Conservation (phyloP, 1,284 basidiomycete species). For the Hypsizygus ulmarius region DNA sequence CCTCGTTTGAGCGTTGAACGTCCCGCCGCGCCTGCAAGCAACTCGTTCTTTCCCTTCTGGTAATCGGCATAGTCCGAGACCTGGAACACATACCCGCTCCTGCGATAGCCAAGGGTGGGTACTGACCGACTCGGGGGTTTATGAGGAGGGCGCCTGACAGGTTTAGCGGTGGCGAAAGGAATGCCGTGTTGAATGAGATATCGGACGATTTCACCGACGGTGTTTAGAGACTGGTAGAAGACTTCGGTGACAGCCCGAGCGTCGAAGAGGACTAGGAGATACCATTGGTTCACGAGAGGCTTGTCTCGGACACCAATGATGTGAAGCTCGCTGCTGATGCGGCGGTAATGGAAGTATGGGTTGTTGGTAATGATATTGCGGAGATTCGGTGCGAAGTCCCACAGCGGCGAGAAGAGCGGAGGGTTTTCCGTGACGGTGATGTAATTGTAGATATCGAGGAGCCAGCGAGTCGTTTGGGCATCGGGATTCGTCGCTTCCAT, state of each 20-base stretch:
- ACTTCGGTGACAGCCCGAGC: constrained; percentile 1
- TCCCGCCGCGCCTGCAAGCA: constrained; percentile 1
- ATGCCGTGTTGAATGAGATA: constrained; percentile 1
- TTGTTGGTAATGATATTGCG: background rate
- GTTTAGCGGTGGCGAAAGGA: background rate
- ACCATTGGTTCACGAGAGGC: constrained; percentile 2
- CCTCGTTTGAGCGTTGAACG: background rate
- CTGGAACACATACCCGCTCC: background rate
- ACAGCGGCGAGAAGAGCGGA: background rate
- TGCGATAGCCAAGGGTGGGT: background rate
- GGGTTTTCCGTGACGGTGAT: background rate
- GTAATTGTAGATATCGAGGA: background rate
- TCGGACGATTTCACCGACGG: background rate
- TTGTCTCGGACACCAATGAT: constrained; percentile 1
- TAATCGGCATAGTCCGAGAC: constrained; percentile 1
- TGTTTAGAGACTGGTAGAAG: background rate
- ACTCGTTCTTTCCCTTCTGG: background rate
- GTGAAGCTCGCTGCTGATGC: background rate
- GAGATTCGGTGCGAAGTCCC: background rate
- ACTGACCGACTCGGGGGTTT: background rate
- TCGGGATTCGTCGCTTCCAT: background rate
- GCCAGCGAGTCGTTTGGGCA: background rate
- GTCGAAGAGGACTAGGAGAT: background rate
- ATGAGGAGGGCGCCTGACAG: background rate
- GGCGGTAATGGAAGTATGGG: constrained; percentile 2